A percentile compares a stretch with the other conserved stretches of the same genome.
Evolutionary conservation across 768 basidiomycete species (phyloP).

Genomic region (Russula griseocarnosa): DNA sequence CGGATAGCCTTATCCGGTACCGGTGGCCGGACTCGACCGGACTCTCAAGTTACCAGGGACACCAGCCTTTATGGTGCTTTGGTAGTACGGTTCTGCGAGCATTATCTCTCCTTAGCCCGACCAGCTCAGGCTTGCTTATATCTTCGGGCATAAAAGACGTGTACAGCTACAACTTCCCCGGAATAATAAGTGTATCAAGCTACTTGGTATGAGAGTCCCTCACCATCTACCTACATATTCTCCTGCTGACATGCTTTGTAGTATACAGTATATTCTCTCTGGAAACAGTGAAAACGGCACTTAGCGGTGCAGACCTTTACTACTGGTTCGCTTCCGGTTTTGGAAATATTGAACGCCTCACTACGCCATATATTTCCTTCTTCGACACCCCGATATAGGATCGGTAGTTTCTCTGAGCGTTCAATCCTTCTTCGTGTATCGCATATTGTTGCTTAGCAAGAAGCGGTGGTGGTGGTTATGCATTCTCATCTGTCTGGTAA

Average conservation of each 20-base stretch:
- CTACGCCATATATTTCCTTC: constrained; percentile 27
- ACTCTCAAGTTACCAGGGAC: too few species aligned
- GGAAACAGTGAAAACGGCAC: constrained; percentile 31
- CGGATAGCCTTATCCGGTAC: too few species aligned
- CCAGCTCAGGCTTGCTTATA: neutral
- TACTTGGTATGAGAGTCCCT: neutral
- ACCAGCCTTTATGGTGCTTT: constrained; percentile 34
- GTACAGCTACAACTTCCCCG: constrained; percentile 18
- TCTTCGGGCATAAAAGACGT: constrained; percentile 3
- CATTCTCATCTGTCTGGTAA: neutral
- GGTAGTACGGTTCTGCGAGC: constrained; percentile 33
- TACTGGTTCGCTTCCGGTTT: constrained; percentile 34
- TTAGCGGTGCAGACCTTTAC: constrained; percentile 33
- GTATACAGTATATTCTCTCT: constrained; percentile 32
- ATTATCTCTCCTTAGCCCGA: neutral
- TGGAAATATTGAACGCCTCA: constrained; percentile 31
- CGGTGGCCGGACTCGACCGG: too few species aligned
- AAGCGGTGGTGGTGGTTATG: neutral
- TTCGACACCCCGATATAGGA: constrained; percentile 34
- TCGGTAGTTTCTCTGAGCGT: constrained; percentile 31
- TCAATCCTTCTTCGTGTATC: constrained; percentile 36
- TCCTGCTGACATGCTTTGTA: constrained; percentile 7
- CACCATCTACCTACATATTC: too few species aligned
- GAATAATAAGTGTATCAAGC: constrained; percentile 8
- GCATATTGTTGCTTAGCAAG: constrained; percentile 29